A percentile compares a stretch with the other conserved stretches of the same genome.
phyloP scores from a whole-genome alignment of 176 grass and related monocot species.

The Phragmites australis region DNA sequence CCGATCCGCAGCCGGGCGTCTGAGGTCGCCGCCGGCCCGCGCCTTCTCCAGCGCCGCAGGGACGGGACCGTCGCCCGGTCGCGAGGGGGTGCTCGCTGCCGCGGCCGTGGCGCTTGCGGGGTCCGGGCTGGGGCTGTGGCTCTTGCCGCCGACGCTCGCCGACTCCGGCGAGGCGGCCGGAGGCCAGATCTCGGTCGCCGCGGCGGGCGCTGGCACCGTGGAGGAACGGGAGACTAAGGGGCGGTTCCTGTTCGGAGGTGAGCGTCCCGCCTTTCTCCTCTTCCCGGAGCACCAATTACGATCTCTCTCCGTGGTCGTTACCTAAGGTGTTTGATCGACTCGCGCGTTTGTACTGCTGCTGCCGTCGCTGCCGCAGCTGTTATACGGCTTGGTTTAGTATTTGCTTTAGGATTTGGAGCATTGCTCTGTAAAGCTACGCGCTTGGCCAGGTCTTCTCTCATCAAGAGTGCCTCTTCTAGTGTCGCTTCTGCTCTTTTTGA shows the following conservation, averaged over 20 bases:
- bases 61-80: neutral
- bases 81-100: slow-evolving; percentile 37
- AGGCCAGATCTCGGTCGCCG: slow-evolving; percentile 50
- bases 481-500: neutral
- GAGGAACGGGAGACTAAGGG: slow-evolving; percentile 20
- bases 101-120: slow-evolving; percentile 49
- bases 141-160: slow-evolving; percentile 46
- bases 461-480: neutral
- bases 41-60: slow-evolving; percentile 34
- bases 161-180: slow-evolving; percentile 42
- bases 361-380: neutral
- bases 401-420: neutral
- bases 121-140: slow-evolving; percentile 58
- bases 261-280: neutral
- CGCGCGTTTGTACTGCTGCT: neutral
- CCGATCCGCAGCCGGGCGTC: slow-evolving; percentile 38
- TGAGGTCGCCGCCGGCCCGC: slow-evolving; percentile 13
- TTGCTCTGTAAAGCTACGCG: slow-evolving; percentile 4
- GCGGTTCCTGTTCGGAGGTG: slow-evolving; percentile 71
- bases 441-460: neutral
- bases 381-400: neutral
- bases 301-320: neutral
- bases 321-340: neutral
- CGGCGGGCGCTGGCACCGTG: neutral
- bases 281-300: too few relatives aligned